Percentiles rank a stretch among this genome's conserved stretches.
Conservation (phyloP, 768 basidiomycete genomes). For the Tricholoma flavovirens region DNA sequence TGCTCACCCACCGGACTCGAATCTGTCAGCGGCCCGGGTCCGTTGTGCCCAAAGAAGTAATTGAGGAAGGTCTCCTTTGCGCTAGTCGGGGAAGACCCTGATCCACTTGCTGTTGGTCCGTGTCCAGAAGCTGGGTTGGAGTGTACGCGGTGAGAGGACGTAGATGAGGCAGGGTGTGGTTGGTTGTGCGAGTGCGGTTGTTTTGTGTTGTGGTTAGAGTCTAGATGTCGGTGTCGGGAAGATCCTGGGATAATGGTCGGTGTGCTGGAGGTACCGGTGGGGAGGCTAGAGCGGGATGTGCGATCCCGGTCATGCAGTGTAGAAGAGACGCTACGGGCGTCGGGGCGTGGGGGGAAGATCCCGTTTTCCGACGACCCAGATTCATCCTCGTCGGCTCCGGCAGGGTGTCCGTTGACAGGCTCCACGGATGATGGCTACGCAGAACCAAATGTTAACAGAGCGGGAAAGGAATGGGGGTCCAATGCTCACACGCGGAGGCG, state of each 20-base stretch:
- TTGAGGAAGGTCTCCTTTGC: constrained; percentile 92
- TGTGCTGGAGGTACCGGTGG: constrained; percentile 23
- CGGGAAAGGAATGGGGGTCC: not conserved
- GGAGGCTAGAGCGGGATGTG: constrained; percentile 31
- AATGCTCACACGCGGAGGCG: constrained; percentile 48
- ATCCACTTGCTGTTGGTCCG: constrained; percentile 23
- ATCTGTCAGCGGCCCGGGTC: constrained; percentile 64
- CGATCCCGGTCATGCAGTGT: constrained; percentile 72
- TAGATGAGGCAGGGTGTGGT: constrained; percentile 11
- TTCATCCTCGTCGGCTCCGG: constrained; percentile 48
- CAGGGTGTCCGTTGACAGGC: constrained; percentile 46
- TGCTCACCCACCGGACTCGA: constrained; percentile 41
- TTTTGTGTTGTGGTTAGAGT: not conserved
- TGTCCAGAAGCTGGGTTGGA: constrained; percentile 23
- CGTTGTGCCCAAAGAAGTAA: constrained; percentile 95
- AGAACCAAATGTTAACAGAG: not conserved
- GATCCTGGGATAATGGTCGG: constrained; percentile 26
- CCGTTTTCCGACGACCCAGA: constrained; percentile 61
- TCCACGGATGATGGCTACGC: constrained; percentile 60
- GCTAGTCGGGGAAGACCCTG: constrained; percentile 38
- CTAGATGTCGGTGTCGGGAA: constrained; percentile 26
- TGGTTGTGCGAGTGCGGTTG: not conserved
- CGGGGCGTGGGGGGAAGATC: constrained; percentile 39
- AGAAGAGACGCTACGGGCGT: constrained; percentile 69
- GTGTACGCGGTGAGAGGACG: constrained; percentile 22